phyloP scores from a whole-genome alignment of 192 early-diverging fungal genomes.

The Coemansia sp. region DNA sequence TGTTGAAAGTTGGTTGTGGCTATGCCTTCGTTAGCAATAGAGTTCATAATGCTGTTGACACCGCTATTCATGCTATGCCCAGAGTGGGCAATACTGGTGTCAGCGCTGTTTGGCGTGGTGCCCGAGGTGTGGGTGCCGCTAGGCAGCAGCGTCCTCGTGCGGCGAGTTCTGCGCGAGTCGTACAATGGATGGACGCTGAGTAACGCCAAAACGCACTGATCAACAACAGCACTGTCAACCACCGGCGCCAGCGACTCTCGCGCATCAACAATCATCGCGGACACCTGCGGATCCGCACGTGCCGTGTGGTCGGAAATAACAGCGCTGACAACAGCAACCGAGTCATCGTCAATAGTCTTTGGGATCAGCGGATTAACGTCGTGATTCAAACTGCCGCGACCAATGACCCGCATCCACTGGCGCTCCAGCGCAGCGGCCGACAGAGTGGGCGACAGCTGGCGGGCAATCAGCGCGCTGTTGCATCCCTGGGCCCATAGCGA shows the following conservation, averaged over 20 bases:
- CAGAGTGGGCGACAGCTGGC: slow-evolving; percentile 33
- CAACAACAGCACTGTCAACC: slow-evolving; percentile 2
- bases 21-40: background rate
- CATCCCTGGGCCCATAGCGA: slow-evolving; percentile 16
- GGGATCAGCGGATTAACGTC: slow-evolving; percentile 16
- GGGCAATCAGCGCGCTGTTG: slow-evolving; percentile 20
- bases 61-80: too few relatives aligned
- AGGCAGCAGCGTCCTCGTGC: background rate
- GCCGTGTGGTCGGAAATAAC: slow-evolving; percentile 8
- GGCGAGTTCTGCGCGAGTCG: slow-evolving; percentile 15
- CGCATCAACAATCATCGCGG: slow-evolving; percentile 13
- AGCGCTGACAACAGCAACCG: slow-evolving; percentile 2
- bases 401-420: background rate
- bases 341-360: slow-evolving; percentile 7
- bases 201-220: slow-evolving; percentile 21
- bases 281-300: slow-evolving; percentile 2
- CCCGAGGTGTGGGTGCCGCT: too few relatives aligned
- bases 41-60: background rate
- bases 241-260: slow-evolving; percentile 8
- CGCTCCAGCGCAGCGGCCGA: slow-evolving; percentile 9
- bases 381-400: background rate
- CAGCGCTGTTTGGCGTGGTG: too few relatives aligned
- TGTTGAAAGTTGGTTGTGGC: background rate
- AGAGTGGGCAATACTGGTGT: too few relatives aligned
- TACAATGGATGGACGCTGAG: slow-evolving; percentile 27